Conservation (phyloP, 2,329 filamentous ascomycete genomes). For the Ophiostoma quercus region DNA sequence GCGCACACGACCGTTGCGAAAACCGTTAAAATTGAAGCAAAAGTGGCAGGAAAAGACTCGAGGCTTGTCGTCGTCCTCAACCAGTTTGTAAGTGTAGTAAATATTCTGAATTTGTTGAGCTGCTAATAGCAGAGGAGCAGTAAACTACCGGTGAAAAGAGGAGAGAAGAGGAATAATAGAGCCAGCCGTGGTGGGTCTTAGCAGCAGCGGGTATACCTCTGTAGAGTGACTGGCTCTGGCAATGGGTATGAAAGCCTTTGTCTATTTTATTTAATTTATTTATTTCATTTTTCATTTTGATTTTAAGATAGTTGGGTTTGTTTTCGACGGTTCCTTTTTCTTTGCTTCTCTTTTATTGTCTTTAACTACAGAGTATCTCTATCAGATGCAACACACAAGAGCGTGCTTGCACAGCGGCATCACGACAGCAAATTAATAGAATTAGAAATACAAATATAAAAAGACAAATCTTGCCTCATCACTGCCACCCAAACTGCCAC, state of each 20-base stretch:
- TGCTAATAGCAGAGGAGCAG: neutral
- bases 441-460: neutral
- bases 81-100: conserved; percentile 4
- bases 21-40: neutral
- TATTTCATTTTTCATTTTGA: neutral
- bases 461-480: neutral
- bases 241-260: neutral
- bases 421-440: neutral
- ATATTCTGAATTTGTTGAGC: neutral
- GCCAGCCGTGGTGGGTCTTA: neutral
- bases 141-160: neutral
- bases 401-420: neutral
- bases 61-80: neutral
- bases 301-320: neutral
- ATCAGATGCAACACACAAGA: neutral
- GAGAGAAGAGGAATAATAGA: neutral
- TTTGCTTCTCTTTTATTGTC: neutral
- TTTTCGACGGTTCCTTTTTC: neutral
- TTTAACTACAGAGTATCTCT: neutral
- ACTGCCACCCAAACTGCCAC: neutral
- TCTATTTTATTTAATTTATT: neutral
- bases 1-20: neutral
- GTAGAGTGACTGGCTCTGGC: too few species aligned
- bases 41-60: neutral
- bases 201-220: neutral